Conservation (phyloP, 345 rosid genomes). For the Lepidium didymum region DNA sequence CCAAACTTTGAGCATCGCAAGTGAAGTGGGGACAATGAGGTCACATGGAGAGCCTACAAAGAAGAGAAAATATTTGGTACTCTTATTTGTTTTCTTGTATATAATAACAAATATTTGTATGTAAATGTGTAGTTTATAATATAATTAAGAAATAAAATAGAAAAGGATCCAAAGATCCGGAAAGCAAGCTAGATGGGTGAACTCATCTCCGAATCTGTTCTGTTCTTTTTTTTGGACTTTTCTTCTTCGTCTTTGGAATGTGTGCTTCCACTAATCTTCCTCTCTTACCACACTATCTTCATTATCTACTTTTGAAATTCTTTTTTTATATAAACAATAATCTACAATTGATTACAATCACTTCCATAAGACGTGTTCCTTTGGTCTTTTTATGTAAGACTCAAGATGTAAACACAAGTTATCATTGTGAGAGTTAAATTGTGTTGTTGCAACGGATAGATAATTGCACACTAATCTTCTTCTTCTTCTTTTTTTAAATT, state of each 20-base stretch:
- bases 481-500: neutral
- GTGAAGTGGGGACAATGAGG: slow-evolving; percentile 43
- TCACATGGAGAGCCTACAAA: slow-evolving; percentile 55
- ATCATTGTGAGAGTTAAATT: neutral
- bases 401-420: neutral
- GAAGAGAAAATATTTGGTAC: slow-evolving; percentile 28
- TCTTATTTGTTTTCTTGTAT: slow-evolving; percentile 17
- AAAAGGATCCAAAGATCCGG: slow-evolving; percentile 27
- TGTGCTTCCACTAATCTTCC: slow-evolving; percentile 40
- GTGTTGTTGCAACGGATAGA: neutral
- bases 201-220: slow-evolving; percentile 27
- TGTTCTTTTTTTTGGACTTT: slow-evolving; percentile 47
- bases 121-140: slow-evolving; percentile 17
- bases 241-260: slow-evolving; percentile 45
- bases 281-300: neutral
- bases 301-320: neutral
- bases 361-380: neutral
- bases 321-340: neutral
- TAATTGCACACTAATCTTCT: neutral
- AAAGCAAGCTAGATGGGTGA: slow-evolving; percentile 21
- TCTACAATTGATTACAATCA: neutral
- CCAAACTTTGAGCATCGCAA: slow-evolving; percentile 10
- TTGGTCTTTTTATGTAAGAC: neutral
- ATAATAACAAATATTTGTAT: slow-evolving; percentile 27
- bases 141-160: neutral